phyloP scores from a whole-genome alignment of 129 eudicot genomes.

The Flaveria linearis region DNA sequence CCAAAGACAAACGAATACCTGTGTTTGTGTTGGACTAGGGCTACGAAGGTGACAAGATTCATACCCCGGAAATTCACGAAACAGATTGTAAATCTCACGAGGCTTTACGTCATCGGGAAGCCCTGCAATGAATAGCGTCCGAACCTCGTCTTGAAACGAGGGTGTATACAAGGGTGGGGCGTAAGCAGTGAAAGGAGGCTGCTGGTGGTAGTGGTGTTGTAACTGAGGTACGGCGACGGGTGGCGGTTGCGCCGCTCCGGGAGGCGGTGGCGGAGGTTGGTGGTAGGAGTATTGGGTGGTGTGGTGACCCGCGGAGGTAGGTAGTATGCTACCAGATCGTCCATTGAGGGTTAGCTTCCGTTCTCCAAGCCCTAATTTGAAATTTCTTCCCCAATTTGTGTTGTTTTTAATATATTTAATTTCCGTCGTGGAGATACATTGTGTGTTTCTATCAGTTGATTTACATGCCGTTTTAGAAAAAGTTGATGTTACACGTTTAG shows the following conservation, averaged over 20 bases:
- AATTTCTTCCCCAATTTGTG: slow-evolving; percentile 14
- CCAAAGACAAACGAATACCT: slow-evolving; percentile 36
- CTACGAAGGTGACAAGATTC: slow-evolving; percentile 82
- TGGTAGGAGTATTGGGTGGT: slow-evolving; percentile 42
- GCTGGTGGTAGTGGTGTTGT: slow-evolving; percentile 39
- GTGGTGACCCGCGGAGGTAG: slow-evolving; percentile 60
- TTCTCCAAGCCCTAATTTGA: slow-evolving; percentile 34
- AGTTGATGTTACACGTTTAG: background rate
- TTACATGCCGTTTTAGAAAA: no score
- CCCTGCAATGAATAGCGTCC: slow-evolving; percentile 90
- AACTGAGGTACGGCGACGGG: slow-evolving; percentile 41
- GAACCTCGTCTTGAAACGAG: slow-evolving; percentile 58
- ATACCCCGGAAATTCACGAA: slow-evolving; percentile 84
- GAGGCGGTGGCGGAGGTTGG: slow-evolving; percentile 62
- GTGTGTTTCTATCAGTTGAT: background rate
- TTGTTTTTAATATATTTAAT: background rate
- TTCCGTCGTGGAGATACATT: background rate
- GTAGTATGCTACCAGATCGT: slow-evolving; percentile 73
- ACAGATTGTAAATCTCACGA: slow-evolving; percentile 83
- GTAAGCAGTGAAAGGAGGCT: slow-evolving; percentile 43
- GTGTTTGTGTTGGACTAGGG: slow-evolving; percentile 52
- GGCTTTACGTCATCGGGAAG: slow-evolving; percentile 87
- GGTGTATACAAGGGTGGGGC: slow-evolving; percentile 48
- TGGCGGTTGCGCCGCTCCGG: slow-evolving; percentile 45
- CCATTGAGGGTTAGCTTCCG: slow-evolving; percentile 39